phyloP scores from a whole-genome alignment of 2,329 filamentous ascomycete genomes.

The Cryoendolithus antarcticus region DNA sequence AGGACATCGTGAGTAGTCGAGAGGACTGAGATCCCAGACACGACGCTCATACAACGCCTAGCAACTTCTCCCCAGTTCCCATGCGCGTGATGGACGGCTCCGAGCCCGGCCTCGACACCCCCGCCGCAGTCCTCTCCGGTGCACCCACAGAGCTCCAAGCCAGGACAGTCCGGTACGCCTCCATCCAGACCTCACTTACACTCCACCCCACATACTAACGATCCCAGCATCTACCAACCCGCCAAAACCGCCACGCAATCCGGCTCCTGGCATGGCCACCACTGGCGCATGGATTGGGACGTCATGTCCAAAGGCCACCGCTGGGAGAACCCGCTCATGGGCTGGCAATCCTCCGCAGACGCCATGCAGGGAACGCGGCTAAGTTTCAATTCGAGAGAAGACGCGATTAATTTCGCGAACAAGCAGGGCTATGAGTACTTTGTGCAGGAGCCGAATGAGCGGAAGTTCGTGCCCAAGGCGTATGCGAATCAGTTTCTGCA shows the following conservation, averaged over 20 bases:
- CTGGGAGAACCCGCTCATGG: conserved; percentile 98
- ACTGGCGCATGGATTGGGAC: conserved; percentile 99
- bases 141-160: conserved; percentile 90
- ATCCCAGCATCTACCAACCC: conserved; percentile 65
- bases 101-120: conserved; percentile 60
- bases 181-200: neutral
- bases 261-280: conserved; percentile 67
- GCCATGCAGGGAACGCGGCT: conserved; percentile 88
- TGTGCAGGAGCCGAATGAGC: conserved; percentile 88
- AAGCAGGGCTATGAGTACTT: conserved; percentile 99
- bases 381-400: conserved; percentile 85
- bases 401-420: conserved; percentile 87
- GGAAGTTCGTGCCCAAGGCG: conserved; percentile 77
- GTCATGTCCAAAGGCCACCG: conserved; percentile 81
- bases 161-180: conserved; percentile 78
- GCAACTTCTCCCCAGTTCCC: conserved; percentile 81
- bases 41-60: conserved; percentile 27
- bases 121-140: conserved; percentile 79
- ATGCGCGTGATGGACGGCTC: conserved; percentile 83
- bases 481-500: conserved; percentile 96
- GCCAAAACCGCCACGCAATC: conserved; percentile 94
- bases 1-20: conserved; percentile 64
- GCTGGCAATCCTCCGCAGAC: conserved; percentile 94
- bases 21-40: conserved; percentile 2
- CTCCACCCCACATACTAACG: conserved; percentile 7